Percentiles rank a stretch among this genome's conserved stretches.
phyloP scores from a whole-genome alignment of 2,329 filamentous ascomycete species.

The Nannizziopsis barbatae region DNA sequence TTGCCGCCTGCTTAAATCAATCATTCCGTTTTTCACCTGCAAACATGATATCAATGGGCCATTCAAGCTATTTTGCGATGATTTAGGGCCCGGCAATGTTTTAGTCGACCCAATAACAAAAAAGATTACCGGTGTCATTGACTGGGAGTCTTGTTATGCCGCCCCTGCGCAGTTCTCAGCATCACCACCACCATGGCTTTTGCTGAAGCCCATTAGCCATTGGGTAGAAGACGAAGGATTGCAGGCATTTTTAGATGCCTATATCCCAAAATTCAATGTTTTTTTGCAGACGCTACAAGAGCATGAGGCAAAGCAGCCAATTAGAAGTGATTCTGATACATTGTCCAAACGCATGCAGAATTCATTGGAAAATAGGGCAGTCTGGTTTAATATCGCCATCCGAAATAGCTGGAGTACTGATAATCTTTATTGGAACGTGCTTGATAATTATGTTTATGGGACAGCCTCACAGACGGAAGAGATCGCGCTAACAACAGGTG shows the following conservation, averaged over 20 bases:
- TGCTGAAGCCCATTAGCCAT: constrained; percentile 16
- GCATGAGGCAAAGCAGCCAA: not conserved
- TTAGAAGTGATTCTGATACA: not conserved
- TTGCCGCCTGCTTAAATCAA: constrained; percentile 11
- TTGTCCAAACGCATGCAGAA: constrained; percentile 5
- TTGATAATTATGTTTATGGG: constrained; percentile 1
- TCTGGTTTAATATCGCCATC: constrained; percentile 9
- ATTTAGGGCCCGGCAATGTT: constrained; percentile 21
- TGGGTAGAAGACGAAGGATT: constrained; percentile 10
- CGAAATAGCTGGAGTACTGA: not conserved
- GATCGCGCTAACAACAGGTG: not conserved
- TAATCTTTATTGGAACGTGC: constrained; percentile 1
- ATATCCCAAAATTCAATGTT: not conserved
- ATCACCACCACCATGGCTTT: constrained; percentile 19
- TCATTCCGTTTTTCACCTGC: constrained; percentile 15
- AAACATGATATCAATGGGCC: constrained; percentile 10
- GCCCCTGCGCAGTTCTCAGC: constrained; percentile 19
- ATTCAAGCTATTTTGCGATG: constrained; percentile 22
- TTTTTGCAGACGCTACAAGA: constrained; percentile 1
- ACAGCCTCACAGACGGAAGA: not conserved
- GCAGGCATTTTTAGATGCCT: not conserved
- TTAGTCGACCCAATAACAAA: constrained; percentile 17
- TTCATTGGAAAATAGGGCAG: not conserved
- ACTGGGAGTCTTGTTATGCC: constrained; percentile 23
- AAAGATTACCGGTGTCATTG: constrained; percentile 18